phyloP scores from a whole-genome alignment of 2,329 filamentous ascomycete species.

The Cordyceps fumosorosea region DNA sequence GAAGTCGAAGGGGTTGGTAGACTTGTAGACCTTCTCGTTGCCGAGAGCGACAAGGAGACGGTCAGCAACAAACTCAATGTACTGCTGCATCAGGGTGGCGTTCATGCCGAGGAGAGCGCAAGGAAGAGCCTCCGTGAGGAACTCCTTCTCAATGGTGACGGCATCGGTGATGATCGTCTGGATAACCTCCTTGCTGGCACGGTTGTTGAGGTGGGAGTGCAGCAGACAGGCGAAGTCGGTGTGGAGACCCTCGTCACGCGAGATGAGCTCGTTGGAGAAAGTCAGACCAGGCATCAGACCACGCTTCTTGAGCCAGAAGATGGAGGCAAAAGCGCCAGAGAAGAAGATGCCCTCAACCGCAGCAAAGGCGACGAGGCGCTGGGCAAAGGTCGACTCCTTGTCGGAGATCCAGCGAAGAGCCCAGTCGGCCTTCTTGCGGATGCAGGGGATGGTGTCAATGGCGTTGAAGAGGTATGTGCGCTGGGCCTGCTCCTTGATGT shows the following conservation, averaged over 20 bases:
- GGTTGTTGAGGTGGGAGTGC: slow-evolving; percentile 94
- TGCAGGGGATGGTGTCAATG: slow-evolving; percentile 97
- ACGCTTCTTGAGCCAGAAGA: slow-evolving; percentile 99
- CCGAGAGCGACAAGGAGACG: slow-evolving; percentile 87
- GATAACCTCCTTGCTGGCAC: slow-evolving; percentile 75
- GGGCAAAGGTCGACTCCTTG: slow-evolving; percentile 87
- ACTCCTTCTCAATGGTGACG: slow-evolving; percentile 93
- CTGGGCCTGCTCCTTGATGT: slow-evolving; percentile 96
- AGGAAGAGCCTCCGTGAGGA: slow-evolving; percentile 91
- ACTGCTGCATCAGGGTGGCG: slow-evolving; percentile 94
- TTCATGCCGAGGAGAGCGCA: slow-evolving; percentile 97
- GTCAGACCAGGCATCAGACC: slow-evolving; percentile 97
- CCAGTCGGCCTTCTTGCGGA: slow-evolving; percentile 98
- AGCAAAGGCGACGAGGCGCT: slow-evolving; percentile 92
- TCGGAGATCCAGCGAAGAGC: slow-evolving; percentile 92
- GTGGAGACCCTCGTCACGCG: slow-evolving; percentile 97
- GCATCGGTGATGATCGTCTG: slow-evolving; percentile 89
- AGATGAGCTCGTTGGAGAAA: slow-evolving; percentile 99
- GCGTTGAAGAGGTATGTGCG: slow-evolving; percentile 94
- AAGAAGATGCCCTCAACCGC: slow-evolving; percentile 99
- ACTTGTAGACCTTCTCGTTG: slow-evolving; percentile 89
- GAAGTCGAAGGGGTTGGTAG: slow-evolving; percentile 97
- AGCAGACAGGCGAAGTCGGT: slow-evolving; percentile 97
- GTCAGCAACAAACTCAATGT: slow-evolving; percentile 99
- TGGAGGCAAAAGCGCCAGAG: slow-evolving; percentile 94